Evolutionary conservation across 2,329 filamentous ascomycete genomes (phyloP), one percentile per base, ranked within the genome.

Genomic region (Mariannaea elegans): DNA sequence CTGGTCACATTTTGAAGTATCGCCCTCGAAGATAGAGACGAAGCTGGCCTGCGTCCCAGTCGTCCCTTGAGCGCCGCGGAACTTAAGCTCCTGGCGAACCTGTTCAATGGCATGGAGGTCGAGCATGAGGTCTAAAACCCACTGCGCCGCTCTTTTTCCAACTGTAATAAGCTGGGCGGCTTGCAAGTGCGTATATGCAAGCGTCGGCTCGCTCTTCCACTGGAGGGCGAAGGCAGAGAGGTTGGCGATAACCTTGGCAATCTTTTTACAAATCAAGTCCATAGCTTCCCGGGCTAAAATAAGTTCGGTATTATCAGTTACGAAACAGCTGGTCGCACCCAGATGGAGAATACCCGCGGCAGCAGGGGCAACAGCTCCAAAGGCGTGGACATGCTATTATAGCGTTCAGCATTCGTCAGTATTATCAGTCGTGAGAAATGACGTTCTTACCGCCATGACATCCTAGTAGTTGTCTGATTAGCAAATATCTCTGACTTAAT

Each of bases 331-430:
- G 4, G 56, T 63, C 5, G 56, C 56, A 9, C 89, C 90, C 75
- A 84, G 87, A 75, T 97, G 93, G 61, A 97, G 94, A 68, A 95
- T 91, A 31, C 91, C 91, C 13, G 90, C 91, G 9, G 92, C 92
- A 31, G 86, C 89, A 1, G 92, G 92, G 3, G 91, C 91, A 60
- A 84, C 87, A 65, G 84, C 77, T 3, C 91, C 92, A 75, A 90
- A 94, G 13, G 90, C 88, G 67, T 93, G 87, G 46, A 94, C 90
- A 71, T 91, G 88, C 65, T 71, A 32, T 31, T 41, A 44, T 7
- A 59, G 49, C 71, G 65, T 82, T 48, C 65, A 59, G 3, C 6
- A 39, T n/a, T 29, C 8, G 9, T 27, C n/a, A 16, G 18, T 21
- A 29, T 24, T 19, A 16, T 23, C 18, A 12, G n/a, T 13, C 31